These are phyloP conservation scores for Gossypium davidsonii DNA, from an alignment of 441 rosid genomes.

Conservation along the genomic window DNA sequence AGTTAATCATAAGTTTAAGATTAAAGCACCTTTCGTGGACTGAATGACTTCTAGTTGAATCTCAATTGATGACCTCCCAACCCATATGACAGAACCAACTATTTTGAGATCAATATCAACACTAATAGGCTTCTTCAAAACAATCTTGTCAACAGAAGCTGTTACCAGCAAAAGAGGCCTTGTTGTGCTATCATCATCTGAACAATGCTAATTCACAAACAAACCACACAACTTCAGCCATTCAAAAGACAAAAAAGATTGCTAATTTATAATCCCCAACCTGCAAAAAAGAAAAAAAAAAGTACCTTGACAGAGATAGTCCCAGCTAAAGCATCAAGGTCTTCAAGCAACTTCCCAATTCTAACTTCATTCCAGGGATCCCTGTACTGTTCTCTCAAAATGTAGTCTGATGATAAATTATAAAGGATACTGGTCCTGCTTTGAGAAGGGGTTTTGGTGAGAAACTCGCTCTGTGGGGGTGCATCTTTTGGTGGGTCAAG, in stretches of 20 bases:
- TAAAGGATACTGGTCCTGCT: constrained; percentile 65
- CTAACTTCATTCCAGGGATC: constrained; percentile 84
- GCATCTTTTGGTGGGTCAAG: constrained; percentile 31
- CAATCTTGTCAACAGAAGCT: constrained; percentile 83
- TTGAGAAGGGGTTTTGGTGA: constrained; percentile 50
- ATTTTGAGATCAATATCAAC: constrained; percentile 56
- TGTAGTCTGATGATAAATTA: constrained; percentile 62
- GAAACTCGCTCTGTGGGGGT: constrained; percentile 33
- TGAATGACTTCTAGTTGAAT: constrained; percentile 72
- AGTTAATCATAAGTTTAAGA: background rate
- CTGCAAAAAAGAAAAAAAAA: background rate
- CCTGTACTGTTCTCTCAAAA: constrained; percentile 73
- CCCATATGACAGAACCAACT: constrained; percentile 73
- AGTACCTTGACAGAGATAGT: constrained; percentile 75
- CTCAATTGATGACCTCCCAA: constrained; percentile 79
- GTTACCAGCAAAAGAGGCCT: constrained; percentile 75
- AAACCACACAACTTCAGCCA: background rate
- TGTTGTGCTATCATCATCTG: constrained; percentile 47
- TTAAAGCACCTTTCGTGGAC: constrained; percentile 36
- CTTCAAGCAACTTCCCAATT: constrained; percentile 78
- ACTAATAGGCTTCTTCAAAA: constrained; percentile 58
- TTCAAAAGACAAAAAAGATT: background rate
- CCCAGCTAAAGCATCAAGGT: constrained; percentile 92
- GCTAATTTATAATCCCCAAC: background rate
- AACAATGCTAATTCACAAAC: constrained; percentile 51